Base-by-base conservation (phyloP, 306 rosid species). In the Prunus campanulata region DNA sequence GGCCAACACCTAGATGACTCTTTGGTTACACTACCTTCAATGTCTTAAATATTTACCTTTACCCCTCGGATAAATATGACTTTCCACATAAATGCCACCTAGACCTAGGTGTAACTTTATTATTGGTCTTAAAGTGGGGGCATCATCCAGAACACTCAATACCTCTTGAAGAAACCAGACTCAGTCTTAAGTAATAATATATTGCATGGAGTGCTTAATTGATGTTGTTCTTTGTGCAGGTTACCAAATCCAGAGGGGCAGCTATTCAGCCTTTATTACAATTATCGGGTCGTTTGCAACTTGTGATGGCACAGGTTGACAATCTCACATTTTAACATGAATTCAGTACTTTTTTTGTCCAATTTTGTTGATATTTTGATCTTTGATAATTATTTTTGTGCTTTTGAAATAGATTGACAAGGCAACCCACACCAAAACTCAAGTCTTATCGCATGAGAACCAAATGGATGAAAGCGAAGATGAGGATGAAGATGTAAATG, bases 251-350 rank as follows among this genome's bases (percentile, higher is more conserved):
- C 71, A 95, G 93, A 89, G 95, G 84, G 77, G 68, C 83, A 48
- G 79, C 90, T 30, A 73, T 89, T 75, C 90, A 89, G 76, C 80
- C 92, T 71, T 83, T 95, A 69, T 78, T 95, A 74, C 97, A 85
- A 70, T 72, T 92, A 74, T 95, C 93, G 2, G 97, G 98, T 64
- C 96, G 97, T 35, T 84, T 95, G 82, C 96, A 92, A 82, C 88
- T 95, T 74, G 80, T 90, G 80, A 83, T 85, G 79, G 85, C 97
- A 77, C 97, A 92, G 96, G 98, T 95, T 72, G 74, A 56, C 32
- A 54, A 59, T 57, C 54, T 74, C 64, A 25, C 73, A 69, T 69
- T 69, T 77, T 59, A 46, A 3, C 35, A 30, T 74, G 13, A 22
- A 18, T 32, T 64, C 44, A 24, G 68, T 68, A 19, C 35, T 32